Evolutionary conservation across 768 basidiomycete genomes (phyloP).

Genomic region (Clavulina sp.): DNA sequence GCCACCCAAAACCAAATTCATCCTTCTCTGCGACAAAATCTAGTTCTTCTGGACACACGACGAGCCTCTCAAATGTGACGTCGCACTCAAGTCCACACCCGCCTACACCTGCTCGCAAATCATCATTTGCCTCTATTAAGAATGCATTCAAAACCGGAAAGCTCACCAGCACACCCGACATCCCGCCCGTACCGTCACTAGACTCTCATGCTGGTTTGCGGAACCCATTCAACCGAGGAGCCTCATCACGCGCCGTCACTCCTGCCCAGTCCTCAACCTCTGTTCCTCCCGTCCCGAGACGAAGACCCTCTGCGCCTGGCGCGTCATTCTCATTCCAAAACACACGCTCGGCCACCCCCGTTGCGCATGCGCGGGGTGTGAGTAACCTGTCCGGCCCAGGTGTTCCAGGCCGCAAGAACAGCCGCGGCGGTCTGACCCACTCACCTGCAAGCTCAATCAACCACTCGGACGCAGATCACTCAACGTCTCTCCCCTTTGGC

Average conservation of each 20-base stretch:
- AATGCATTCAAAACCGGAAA: conserved; percentile 70
- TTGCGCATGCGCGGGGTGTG: not conserved
- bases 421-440: not conserved
- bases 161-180: conserved; percentile 25
- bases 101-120: conserved; percentile 50
- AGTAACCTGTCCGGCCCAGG: not conserved
- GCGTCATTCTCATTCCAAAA: too few relatives aligned
- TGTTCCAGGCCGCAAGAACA: not conserved
- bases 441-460: not conserved
- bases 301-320: conserved; percentile 1
- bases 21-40: conserved; percentile 11
- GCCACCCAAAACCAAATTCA: conserved; percentile 32
- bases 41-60: too few relatives aligned
- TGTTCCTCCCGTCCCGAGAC: not conserved
- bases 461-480: not conserved
- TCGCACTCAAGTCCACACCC: conserved; percentile 19
- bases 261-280: too few relatives aligned
- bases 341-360: too few relatives aligned
- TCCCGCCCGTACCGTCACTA: conserved; percentile 55
- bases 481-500: too few relatives aligned
- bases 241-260: conserved; percentile 44
- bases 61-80: not conserved
- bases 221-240: conserved; percentile 71
- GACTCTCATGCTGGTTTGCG: conserved; percentile 47
- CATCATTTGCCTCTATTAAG: conserved; percentile 72